Conservation (phyloP, 169 alveolate species). For the Miamiensis avidus region DNA sequence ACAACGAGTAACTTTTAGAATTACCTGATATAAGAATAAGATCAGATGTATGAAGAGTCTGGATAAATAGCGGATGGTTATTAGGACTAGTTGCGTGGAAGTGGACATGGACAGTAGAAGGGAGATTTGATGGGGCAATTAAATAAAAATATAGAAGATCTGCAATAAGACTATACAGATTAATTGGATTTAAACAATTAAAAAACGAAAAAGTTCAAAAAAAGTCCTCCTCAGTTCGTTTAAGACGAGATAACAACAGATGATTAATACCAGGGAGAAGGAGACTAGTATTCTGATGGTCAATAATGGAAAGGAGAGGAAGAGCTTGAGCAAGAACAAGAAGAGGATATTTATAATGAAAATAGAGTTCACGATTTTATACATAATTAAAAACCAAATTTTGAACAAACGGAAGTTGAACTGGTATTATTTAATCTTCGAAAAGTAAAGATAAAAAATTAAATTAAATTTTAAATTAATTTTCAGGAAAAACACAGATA, state of each 20-base stretch:
- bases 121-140: background rate
- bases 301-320: background rate
- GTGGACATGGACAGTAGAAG: too few relatives aligned
- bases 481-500: background rate
- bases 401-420: background rate
- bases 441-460: too few relatives aligned
- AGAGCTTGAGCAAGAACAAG: background rate
- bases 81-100: too few relatives aligned
- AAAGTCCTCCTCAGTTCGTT: too few relatives aligned
- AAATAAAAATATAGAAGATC: too few relatives aligned
- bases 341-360: background rate
- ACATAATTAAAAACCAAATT: background rate
- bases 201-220: too few relatives aligned
- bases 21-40: background rate
- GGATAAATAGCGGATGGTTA: background rate
- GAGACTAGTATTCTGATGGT: background rate
- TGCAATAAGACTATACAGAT: background rate
- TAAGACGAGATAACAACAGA: too few relatives aligned
- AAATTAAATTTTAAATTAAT: constrained; percentile 3
- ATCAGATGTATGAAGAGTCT: background rate
- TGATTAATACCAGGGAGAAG: background rate
- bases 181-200: background rate
- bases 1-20: background rate
- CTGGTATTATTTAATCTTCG: too few relatives aligned
- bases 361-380: too few relatives aligned